phyloP scores from a whole-genome alignment of 495 filamentous ascomycete species.

The Neurospora tetraspora region DNA sequence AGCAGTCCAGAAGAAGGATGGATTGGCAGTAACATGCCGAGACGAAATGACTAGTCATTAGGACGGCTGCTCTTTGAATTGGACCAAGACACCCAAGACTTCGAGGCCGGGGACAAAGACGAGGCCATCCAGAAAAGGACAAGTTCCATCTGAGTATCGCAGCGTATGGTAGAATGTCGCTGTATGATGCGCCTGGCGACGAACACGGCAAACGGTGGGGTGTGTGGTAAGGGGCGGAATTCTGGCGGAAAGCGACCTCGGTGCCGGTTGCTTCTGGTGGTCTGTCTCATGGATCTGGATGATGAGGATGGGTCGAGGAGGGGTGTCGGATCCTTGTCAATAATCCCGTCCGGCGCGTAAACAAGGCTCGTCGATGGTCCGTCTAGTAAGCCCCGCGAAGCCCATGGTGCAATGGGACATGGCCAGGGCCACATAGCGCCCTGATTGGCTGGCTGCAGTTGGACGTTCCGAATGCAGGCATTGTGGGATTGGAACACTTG shows the following conservation, averaged over 20 bases:
- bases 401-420: constrained; percentile 34
- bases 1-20: not conserved
- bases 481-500: constrained; percentile 2
- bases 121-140: constrained; percentile 10
- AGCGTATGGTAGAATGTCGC: not conserved
- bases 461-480: constrained; percentile 16
- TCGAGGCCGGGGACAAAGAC: not conserved
- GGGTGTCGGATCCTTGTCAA: constrained; percentile 27
- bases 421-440: constrained; percentile 21
- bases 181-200: not conserved
- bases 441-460: constrained; percentile 28
- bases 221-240: constrained; percentile 29
- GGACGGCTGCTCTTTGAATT: not conserved
- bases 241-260: not conserved
- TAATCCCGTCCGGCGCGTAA: constrained; percentile 38
- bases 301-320: constrained; percentile 18
- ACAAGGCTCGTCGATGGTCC: constrained; percentile 35
- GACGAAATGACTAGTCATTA: not conserved
- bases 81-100: not conserved
- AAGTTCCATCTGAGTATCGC: constrained; percentile 12
- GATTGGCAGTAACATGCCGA: not conserved
- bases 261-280: constrained; percentile 9
- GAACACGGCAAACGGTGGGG: constrained; percentile 16
- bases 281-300: constrained; percentile 11
- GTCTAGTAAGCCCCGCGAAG: constrained; percentile 23